These are phyloP conservation scores for Hylodesmum podocarpum DNA, from an alignment of 306 rosid species.

Conservation along the genomic window DNA sequence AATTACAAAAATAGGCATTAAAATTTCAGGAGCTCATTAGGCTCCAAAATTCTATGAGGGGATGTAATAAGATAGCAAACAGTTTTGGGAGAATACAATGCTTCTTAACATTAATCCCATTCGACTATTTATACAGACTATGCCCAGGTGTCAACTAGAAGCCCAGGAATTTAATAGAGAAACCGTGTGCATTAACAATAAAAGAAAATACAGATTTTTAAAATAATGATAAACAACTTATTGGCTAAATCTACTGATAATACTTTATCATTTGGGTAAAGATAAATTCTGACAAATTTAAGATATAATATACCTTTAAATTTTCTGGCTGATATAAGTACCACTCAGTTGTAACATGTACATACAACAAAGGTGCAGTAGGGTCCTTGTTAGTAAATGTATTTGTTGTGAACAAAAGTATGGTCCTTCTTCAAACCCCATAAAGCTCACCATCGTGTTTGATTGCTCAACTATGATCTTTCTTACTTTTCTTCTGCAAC, in stretches of 20 bases:
- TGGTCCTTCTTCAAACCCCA: not conserved
- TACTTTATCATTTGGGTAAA: not conserved
- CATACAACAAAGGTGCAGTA: conserved; percentile 67
- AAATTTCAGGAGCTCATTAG: too few relatives aligned
- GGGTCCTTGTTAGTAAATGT: not conserved
- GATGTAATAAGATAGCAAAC: not conserved
- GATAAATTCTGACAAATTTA: not conserved
- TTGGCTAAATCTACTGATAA: not conserved
- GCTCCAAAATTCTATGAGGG: not conserved
- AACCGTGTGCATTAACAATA: not conserved
- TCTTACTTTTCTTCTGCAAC: conserved; percentile 84
- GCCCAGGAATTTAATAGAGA: not conserved
- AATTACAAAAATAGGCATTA: too few relatives aligned
- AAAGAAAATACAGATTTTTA: not conserved
- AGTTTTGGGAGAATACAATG: not conserved
- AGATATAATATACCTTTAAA: not conserved
- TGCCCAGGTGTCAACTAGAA: not conserved
- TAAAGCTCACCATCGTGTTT: not conserved
- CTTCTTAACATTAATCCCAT: not conserved
- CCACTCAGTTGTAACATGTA: conserved; percentile 80
- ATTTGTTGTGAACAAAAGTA: too few relatives aligned
- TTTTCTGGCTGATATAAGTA: conserved; percentile 41
- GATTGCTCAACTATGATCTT: conserved; percentile 48
- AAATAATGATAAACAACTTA: not conserved
- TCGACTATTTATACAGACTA: not conserved